Percentiles rank a stretch among this genome's conserved stretches.
Conservation (phyloP, 2,329 filamentous ascomycete species). For the Trichoderma sp. region DNA sequence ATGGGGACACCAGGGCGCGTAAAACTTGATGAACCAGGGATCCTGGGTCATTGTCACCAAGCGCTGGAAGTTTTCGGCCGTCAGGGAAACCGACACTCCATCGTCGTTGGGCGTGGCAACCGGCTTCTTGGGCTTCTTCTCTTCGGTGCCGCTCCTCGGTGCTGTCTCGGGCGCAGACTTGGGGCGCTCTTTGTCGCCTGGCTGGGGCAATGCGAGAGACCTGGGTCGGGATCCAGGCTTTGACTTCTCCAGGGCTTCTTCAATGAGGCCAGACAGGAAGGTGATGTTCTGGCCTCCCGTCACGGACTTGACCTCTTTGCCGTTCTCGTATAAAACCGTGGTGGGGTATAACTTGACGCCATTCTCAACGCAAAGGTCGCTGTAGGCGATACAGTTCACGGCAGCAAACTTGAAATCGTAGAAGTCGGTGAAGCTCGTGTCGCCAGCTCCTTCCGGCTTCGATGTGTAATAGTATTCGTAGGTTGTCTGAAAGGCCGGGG, state of each 20-base stretch:
- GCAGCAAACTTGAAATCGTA: constrained; percentile 89
- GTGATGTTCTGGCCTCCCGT: constrained; percentile 69
- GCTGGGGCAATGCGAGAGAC: constrained; percentile 67
- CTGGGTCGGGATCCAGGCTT: constrained; percentile 78
- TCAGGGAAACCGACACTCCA: constrained; percentile 74
- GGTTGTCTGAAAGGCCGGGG: constrained; percentile 84
- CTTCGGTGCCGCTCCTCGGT: constrained; percentile 13
- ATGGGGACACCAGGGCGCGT: constrained; percentile 95
- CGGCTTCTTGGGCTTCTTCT: constrained; percentile 52
- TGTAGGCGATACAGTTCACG: constrained; percentile 83
- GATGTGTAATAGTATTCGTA: constrained; percentile 96
- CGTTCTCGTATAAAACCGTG: constrained; percentile 79
- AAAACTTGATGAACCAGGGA: constrained; percentile 99
- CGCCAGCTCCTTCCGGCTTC: constrained; percentile 61
- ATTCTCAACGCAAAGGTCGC: constrained; percentile 72
- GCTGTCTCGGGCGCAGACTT: constrained; percentile 18
- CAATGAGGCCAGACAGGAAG: constrained; percentile 69
- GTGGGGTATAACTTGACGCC: constrained; percentile 73
- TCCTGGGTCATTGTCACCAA: constrained; percentile 85
- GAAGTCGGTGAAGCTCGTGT: constrained; percentile 70
- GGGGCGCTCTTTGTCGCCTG: constrained; percentile 60
- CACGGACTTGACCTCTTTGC: constrained; percentile 64
- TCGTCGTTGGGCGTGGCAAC: constrained; percentile 67
- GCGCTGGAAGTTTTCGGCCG: constrained; percentile 81
- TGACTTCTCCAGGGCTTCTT: constrained; percentile 73